phyloP scores from a whole-genome alignment of 345 rosid genomes.

The Arabidopsis arenosa region DNA sequence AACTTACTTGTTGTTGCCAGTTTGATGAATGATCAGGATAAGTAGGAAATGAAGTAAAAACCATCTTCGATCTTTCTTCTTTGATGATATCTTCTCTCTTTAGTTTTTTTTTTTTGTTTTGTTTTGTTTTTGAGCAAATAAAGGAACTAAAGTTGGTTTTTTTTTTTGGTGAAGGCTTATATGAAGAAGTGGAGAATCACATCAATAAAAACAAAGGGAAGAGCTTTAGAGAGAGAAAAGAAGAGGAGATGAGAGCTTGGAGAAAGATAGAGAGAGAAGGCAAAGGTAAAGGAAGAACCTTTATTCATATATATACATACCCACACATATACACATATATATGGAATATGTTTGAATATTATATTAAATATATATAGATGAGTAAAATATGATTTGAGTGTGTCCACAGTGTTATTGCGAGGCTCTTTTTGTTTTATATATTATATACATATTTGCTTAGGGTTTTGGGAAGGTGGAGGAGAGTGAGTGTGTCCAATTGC shows the following conservation, averaged over 20 bases:
- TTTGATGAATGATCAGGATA: constrained; percentile 46
- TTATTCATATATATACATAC: constrained; percentile 44
- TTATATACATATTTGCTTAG: constrained; percentile 36
- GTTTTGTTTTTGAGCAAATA: constrained; percentile 33
- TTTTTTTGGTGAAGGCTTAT: constrained; percentile 41
- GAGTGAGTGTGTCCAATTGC: constrained; percentile 39
- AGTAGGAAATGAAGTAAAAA: constrained; percentile 45
- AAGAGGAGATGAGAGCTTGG: constrained; percentile 33
- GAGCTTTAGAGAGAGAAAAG: constrained; percentile 44
- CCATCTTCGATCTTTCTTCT: constrained; percentile 46
- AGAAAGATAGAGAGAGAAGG: constrained; percentile 44
- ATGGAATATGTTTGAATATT: constrained; percentile 28
- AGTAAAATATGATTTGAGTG: constrained; percentile 37
- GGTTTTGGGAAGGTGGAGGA: constrained; percentile 45
- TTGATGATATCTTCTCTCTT: constrained; percentile 38
- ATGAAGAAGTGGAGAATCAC: constrained; percentile 45
- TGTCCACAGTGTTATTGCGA: constrained; percentile 31
- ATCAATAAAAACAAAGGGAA: constrained; percentile 39
- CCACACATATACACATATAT: constrained; percentile 8
- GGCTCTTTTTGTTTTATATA: constrained; percentile 45
- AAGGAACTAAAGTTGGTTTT: constrained; percentile 34
- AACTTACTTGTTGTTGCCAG: constrained; percentile 53
- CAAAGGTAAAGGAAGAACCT: constrained; percentile 47
- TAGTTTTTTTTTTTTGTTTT: neutral
- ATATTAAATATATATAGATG: constrained; percentile 4